Evolutionary conservation across 441 rosid genomes (phyloP), one percentile per base, ranked within the genome.

Genomic region (Melastoma candidum): DNA sequence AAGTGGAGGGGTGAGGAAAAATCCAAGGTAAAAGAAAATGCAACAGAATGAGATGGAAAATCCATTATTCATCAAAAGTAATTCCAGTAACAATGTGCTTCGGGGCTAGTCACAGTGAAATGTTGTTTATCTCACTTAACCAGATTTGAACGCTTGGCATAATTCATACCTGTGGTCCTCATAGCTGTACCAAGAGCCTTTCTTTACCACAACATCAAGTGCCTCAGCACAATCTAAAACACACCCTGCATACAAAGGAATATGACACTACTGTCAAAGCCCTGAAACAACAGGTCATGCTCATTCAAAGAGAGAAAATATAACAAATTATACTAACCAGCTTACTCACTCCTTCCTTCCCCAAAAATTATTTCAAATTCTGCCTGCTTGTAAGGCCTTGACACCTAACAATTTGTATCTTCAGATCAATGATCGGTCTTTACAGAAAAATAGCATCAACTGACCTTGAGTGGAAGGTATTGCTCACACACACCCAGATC

Each of bases 131-230:
- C 39, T 29, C 39, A 29, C 39, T 39, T 1, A 24, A 14, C 43
- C 46, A 39, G 12, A 36, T 13, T 52, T 32, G 12, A 17, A 63
- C 47, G 44, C 56, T 48, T 14, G 47, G 39, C 39, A 29, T 7
- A 64, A 46, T 57, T 52, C 73, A 32, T 17, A 87, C 98, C 90
- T 85, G 36, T 80, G 86, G 54, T 90, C 98, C 55, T 83, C 95
- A 53, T 77, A 87, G 69, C 96, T 87, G 73, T 90, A 90, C 98
- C 98, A 90, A 58, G 98, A 80, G 36, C 98, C 96, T 56, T 87
- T 90, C 78, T 83, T 90, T 13, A 78, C 71, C 51, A 85, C 90
- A 58, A 83, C 74, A 66, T 83, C 88, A 87, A 85, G 78, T 68
- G 72, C 68, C 57, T 90, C 96, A 61, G 96, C 95, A 69, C 90